phyloP scores from a whole-genome alignment of 2,329 filamentous ascomycete species.

The Talaromyces sp. region DNA sequence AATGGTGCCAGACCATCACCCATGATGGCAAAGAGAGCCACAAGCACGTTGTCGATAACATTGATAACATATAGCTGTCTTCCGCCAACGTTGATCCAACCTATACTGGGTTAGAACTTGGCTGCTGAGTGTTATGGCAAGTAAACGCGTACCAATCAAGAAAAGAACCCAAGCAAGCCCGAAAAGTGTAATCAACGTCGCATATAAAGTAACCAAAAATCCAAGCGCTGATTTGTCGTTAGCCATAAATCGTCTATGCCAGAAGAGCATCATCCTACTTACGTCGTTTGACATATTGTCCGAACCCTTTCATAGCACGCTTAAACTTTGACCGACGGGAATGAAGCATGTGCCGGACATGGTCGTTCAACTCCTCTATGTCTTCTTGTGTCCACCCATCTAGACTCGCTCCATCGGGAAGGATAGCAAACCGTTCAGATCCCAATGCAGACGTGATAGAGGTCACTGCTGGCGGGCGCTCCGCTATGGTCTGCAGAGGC shows the following conservation, averaged over 20 bases:
- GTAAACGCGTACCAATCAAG: slow-evolving; percentile 61
- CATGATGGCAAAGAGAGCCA: slow-evolving; percentile 67
- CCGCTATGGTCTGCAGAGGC: slow-evolving; percentile 14
- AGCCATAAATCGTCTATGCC: not conserved
- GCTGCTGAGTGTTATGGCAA: not conserved
- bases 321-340: slow-evolving; percentile 76
- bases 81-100: slow-evolving; percentile 78
- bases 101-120: slow-evolving; percentile 26
- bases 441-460: slow-evolving; percentile 67
- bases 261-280: slow-evolving; percentile 31
- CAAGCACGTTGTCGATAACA: slow-evolving; percentile 66
- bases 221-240: slow-evolving; percentile 57
- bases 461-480: slow-evolving; percentile 36
- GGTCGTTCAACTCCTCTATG: slow-evolving; percentile 73
- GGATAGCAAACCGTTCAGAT: slow-evolving; percentile 70
- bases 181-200: slow-evolving; percentile 76
- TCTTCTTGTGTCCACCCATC: slow-evolving; percentile 73
- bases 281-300: slow-evolving; percentile 71
- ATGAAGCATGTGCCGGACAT: slow-evolving; percentile 83
- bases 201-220: slow-evolving; percentile 80
- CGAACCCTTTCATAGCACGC: slow-evolving; percentile 72
- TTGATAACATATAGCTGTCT: slow-evolving; percentile 67
- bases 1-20: slow-evolving; percentile 71
- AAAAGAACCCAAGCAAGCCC: slow-evolving; percentile 88
- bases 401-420: slow-evolving; percentile 68